A percentile compares a stretch with the other conserved stretches of the same genome.
Evolutionary conservation across 1,284 basidiomycete genomes (phyloP).

Genomic region (Xerocomus nothofagi): DNA sequence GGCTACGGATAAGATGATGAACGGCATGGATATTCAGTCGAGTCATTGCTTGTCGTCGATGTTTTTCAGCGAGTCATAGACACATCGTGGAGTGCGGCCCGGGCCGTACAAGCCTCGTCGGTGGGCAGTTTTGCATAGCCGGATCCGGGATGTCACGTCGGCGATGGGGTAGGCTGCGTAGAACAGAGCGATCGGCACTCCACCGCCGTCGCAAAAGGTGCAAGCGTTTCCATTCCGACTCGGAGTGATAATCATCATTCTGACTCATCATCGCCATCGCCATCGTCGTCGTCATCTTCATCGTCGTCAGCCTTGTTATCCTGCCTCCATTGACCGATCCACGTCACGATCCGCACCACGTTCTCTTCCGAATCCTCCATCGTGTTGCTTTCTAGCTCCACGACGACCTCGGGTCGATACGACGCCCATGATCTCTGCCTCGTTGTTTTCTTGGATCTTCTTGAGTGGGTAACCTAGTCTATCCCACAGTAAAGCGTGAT

Average conservation of each 20-base stretch:
- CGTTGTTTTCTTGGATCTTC: constrained; percentile 98
- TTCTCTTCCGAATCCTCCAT: constrained; percentile 86
- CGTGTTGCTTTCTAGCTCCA: constrained; percentile 81
- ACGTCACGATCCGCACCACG: constrained; percentile 79
- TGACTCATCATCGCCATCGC: too few species aligned
- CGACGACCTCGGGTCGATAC: constrained; percentile 85
- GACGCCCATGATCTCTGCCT: constrained; percentile 97
- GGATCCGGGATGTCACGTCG: too few species aligned
- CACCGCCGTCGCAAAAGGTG: too few species aligned
- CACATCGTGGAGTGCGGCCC: constrained; percentile 2
- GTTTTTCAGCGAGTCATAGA: too few species aligned
- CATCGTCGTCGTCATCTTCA: too few species aligned
- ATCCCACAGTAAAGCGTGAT: constrained; percentile 88
- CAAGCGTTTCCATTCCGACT: too few species aligned
- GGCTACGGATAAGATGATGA: background rate
- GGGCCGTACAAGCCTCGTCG: constrained; percentile 14
- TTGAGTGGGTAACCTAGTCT: constrained; percentile 87
- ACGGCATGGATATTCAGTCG: constrained; percentile 7
- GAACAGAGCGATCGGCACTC: too few species aligned
- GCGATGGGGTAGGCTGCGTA: too few species aligned
- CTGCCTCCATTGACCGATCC: constrained; percentile 80
- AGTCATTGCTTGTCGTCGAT: too few species aligned
- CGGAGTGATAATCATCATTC: background rate
- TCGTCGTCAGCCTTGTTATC: too few species aligned
- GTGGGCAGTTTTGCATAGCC: background rate